Evolutionary conservation across 257 asterid species (phyloP), one percentile per base, ranked within the genome.

Genomic region (Fraxinus pennsylvanica): DNA sequence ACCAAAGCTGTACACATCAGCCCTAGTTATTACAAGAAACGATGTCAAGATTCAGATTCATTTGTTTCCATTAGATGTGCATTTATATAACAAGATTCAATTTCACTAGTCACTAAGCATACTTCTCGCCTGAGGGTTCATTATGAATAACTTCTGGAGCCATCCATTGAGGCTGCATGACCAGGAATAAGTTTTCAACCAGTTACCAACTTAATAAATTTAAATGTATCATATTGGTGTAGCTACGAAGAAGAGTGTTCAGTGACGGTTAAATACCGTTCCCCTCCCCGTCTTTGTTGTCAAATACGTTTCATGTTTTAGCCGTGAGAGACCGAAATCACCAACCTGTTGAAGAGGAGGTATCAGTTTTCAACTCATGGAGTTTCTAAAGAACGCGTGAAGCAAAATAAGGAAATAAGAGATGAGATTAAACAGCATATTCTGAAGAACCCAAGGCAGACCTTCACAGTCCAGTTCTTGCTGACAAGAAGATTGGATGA

Each of bases 141-240:
- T 88, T 93, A 45, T 98, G 97, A 81, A 95, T 94, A 82, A 95
- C 96, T 86, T 95, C 99, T 59, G 99, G 99, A 81, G 99, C 99
- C 99, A 95, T 95, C 98, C 99, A 93, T 81, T 95, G 99, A 71
- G 99, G 98, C 99, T 95, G 91, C 82, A 87, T 85, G 57, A 72
- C 68, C 65, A 76, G 50, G 72, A 43, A 33, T 14, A 72, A 30
- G 63, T 66, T 70, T 35, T 47, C 66, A 76, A 9, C 54, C 17
- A 25, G 35, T 7, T 47, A 41, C 38, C 54, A 5, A 73, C 14
- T 68, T 32, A 43, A 73, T 32, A 68, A 43, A 79, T 74, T 67
- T 39, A 76, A 77, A 78, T 33, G 68, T 19, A 63, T 74, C 21
- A 74, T 71, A 72, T 50, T 32, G 27, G 33, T 13, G 71, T 30